Base-by-base conservation (phyloP, 352 stramenopile genomes). In the Phytophthora sojae region DNA sequence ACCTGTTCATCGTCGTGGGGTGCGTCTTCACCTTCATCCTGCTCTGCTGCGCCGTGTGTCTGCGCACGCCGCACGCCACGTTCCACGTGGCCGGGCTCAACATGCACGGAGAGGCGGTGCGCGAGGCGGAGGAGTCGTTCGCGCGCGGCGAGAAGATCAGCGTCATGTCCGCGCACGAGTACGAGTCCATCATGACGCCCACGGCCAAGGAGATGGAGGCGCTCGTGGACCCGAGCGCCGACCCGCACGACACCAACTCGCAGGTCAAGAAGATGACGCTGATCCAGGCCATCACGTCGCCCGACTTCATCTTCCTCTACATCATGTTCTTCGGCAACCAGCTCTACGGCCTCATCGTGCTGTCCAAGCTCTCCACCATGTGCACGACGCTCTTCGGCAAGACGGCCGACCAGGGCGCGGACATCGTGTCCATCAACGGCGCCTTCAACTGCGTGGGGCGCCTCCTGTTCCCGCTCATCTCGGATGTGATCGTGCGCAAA, bases 261-360 rank as follows among this genome's bases (percentile, higher is more conserved):
- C 66, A 85, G n/a, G 69, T 86, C 17, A 75, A 80, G 66, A 78
- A 86, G 55, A 59, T 90, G 39, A 83, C 75, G 57, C 70, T 91
- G 21, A 88, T 88, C 61, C 50, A 73, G 53, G 83, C 81, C 30
- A 81, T 90, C 55, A 72, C 80, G 59, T 83, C 82, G 19, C 64
- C 73, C 53, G 83, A 91, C 69, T 91, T 85, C 37, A 56, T 86
- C 57, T 89, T 87, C 79, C 71, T 91, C 44, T 91, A 90, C 76
- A 76, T 91, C 64, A 90, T 90, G 82, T 86, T 90, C 67, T 85
- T 85, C 50, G 76, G 68, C 63, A 89, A 89, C 62, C 82, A 89
- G 63, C 66, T 89, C 14, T 91, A 88, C 67, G 83, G 83, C 0
- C 78, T 91, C 62, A 87, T 91, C 53, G 82, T 89, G 44, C 74